Conservation (phyloP, 495 filamentous ascomycete genomes). For the Tuber aestivum region DNA sequence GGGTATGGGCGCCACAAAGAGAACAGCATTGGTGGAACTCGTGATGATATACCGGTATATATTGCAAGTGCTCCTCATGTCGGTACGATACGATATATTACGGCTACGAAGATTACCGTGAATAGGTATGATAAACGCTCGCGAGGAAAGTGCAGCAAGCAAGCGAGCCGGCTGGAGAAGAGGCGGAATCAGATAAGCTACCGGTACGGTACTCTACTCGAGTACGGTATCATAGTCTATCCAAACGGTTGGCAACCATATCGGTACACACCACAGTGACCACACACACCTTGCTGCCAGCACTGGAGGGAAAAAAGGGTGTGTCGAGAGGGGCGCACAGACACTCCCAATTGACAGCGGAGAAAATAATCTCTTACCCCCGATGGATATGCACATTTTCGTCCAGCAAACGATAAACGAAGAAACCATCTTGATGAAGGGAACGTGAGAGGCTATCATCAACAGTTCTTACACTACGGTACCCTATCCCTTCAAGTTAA, state of each 20-base stretch:
- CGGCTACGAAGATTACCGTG: not conserved
- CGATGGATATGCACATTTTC: constrained; percentile 6
- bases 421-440: not conserved
- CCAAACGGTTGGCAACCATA: not conserved
- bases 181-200: not conserved
- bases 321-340: constrained; percentile 16
- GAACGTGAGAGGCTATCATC: not conserved
- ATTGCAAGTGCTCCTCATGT: not conserved
- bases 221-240: too few relatives aligned
- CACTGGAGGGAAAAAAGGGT: not conserved
- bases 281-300: constrained; percentile 12
- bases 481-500: not conserved
- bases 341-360: constrained; percentile 27
- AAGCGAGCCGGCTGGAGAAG: not conserved
- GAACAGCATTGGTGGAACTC: not conserved
- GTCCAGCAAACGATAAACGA: not conserved
- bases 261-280: constrained; percentile 6
- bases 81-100: constrained; percentile 3
- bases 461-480: not conserved
- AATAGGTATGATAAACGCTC: not conserved
- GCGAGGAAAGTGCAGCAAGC: constrained; percentile 2
- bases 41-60: constrained; percentile 4
- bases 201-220: too few relatives aligned
- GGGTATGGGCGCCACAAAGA: not conserved
- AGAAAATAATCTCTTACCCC: constrained; percentile 25